Evolutionary conservation across 2,329 filamentous ascomycete species (phyloP).

Genomic region (Sporothrix mexicana): DNA sequence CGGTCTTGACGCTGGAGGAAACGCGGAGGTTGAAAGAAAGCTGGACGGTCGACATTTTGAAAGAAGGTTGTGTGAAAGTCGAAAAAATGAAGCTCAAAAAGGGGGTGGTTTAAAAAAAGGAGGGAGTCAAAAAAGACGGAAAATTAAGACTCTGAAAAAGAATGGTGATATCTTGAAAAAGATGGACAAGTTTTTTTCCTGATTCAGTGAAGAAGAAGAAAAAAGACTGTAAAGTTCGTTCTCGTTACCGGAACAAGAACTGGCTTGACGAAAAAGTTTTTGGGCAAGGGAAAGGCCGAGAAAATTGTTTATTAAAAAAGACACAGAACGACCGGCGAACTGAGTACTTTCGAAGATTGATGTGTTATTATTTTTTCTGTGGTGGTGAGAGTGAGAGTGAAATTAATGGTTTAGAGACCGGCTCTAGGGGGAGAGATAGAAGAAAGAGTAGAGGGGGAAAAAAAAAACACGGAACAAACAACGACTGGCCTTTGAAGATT

Average conservation of each 20-base stretch:
- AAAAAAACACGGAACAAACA: slow-evolving; percentile 60
- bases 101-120: slow-evolving; percentile 35
- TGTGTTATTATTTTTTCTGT: background rate
- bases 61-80: slow-evolving; percentile 44
- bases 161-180: slow-evolving; percentile 18
- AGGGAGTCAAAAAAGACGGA: slow-evolving; percentile 2
- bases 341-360: slow-evolving; percentile 29
- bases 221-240: background rate
- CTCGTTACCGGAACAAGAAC: slow-evolving; percentile 44
- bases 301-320: slow-evolving; percentile 39
- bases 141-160: slow-evolving; percentile 16
- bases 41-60: slow-evolving; percentile 86
- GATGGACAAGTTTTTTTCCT: slow-evolving; percentile 21
- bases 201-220: slow-evolving; percentile 33
- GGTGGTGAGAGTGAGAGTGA: slow-evolving; percentile 28
- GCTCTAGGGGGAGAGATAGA: slow-evolving; percentile 50
- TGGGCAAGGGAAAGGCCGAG: slow-evolving; percentile 38
- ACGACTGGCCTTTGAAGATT: slow-evolving; percentile 60
- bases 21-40: slow-evolving; percentile 96
- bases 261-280: slow-evolving; percentile 34
- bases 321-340: slow-evolving; percentile 37
- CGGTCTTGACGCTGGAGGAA: slow-evolving; percentile 94
- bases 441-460: slow-evolving; percentile 60
- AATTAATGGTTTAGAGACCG: slow-evolving; percentile 44
- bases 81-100: slow-evolving; percentile 43